Evolutionary conservation across 1,284 basidiomycete genomes (phyloP).

Genomic region (Sporisorium exsertum): DNA sequence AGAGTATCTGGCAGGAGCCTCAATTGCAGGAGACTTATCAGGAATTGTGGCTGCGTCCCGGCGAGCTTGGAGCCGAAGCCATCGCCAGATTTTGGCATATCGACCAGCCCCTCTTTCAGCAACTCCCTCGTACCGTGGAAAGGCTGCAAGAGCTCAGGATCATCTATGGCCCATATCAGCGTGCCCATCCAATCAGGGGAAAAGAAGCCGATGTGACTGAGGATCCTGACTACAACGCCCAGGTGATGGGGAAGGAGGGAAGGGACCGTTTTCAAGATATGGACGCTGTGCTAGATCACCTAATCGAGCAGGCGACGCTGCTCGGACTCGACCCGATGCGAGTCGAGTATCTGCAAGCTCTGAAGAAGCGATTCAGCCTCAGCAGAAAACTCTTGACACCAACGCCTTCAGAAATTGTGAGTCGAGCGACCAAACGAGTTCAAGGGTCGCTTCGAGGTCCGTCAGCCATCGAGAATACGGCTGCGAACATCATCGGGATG

Average conservation of each 20-base stretch:
- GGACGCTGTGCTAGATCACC: not conserved
- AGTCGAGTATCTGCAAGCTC: slow-evolving; percentile 6
- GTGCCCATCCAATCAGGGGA: slow-evolving; percentile 10
- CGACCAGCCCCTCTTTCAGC: not conserved
- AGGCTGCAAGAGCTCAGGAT: not conserved
- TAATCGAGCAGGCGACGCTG: not conserved
- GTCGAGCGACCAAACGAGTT: not conserved
- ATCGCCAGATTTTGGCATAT: not conserved
- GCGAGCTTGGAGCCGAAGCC: not conserved
- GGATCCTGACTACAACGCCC: not conserved
- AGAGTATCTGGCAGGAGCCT: not conserved
- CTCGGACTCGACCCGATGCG: slow-evolving; percentile 11
- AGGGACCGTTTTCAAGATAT: slow-evolving; percentile 15
- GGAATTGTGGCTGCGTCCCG: too few relatives aligned
- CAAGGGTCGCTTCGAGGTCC: not conserved
- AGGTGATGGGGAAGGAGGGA: not conserved
- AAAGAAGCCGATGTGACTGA: not conserved
- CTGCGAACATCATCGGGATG: not conserved
- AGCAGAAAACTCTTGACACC: slow-evolving; percentile 3
- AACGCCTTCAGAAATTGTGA: not conserved
- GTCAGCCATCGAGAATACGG: not conserved
- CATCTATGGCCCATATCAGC: slow-evolving; percentile 7
- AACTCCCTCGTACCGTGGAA: not conserved
- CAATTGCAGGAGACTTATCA: not conserved
- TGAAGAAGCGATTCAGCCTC: slow-evolving; percentile 5